phyloP scores from a whole-genome alignment of 177 flowering plant species.

The Tripterygium wilfordii region DNA sequence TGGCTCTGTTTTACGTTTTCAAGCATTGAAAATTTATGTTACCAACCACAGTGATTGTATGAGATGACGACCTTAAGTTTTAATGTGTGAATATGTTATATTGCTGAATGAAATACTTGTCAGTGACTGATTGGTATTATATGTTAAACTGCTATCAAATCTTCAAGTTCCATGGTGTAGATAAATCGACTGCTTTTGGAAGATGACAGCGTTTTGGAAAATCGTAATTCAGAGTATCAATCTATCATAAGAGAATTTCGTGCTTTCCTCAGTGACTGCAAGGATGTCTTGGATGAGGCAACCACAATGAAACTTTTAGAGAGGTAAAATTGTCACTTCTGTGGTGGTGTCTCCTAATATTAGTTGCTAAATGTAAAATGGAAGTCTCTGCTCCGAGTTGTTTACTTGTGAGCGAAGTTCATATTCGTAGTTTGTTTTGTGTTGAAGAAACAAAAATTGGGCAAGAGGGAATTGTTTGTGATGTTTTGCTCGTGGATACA shows the following conservation, averaged over 20 bases:
- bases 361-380: no score
- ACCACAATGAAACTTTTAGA: constrained; percentile 91
- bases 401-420: no score
- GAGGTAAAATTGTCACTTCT: constrained; percentile 50
- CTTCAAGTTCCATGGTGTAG: constrained; percentile 27
- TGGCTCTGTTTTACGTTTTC: neutral
- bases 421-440: no score
- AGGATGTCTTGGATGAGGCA: constrained; percentile 97
- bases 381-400: no score
- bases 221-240: constrained; percentile 68
- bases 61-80: neutral
- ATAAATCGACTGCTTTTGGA: constrained; percentile 90
- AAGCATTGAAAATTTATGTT: neutral
- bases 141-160: neutral
- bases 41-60: neutral
- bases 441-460: no score
- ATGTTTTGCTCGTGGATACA: no score
- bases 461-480: no score
- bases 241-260: constrained; percentile 75
- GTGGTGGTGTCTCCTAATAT: neutral
- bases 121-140: neutral
- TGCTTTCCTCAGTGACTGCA: constrained; percentile 91
- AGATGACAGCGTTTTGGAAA: constrained; percentile 65
- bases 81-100: no score
- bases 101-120: no score